Evolutionary conservation across 768 basidiomycete species (phyloP).

Genomic region (Tricholoma terreum): DNA sequence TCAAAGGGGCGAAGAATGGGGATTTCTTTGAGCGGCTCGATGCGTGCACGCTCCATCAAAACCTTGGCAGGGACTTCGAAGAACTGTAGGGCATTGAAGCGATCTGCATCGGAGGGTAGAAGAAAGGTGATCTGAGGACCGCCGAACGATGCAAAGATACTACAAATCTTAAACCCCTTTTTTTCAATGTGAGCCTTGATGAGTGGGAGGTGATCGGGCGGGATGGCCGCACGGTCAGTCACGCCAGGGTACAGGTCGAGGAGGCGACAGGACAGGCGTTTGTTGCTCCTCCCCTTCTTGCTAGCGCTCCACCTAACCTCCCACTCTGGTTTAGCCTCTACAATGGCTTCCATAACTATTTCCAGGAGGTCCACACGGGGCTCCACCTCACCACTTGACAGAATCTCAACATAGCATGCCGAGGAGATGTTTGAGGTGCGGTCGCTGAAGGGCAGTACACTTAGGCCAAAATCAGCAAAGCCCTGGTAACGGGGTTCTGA

Average conservation of each 20-base stretch:
- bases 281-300: neutral
- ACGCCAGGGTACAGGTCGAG: slow-evolving; percentile 1
- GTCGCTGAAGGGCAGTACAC: neutral
- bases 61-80: slow-evolving; percentile 1
- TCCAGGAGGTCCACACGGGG: slow-evolving; percentile 2
- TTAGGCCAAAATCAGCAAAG: neutral
- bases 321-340: slow-evolving; percentile 1
- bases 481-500: neutral
- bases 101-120: slow-evolving; percentile 1
- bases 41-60: neutral
- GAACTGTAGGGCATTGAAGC: neutral
- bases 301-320: slow-evolving; percentile 6
- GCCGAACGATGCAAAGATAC: slow-evolving; percentile 2
- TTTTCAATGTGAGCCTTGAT: neutral
- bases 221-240: neutral
- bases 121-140: slow-evolving; percentile 3
- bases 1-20: neutral
- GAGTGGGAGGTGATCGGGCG: slow-evolving; percentile 1
- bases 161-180: slow-evolving; percentile 4
- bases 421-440: neutral
- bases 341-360: neutral
- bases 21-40: slow-evolving; percentile 7
- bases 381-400: neutral
- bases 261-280: slow-evolving; percentile 1
- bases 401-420: neutral